Evolutionary conservation across 2,329 filamentous ascomycete species (phyloP).

Genomic region (Colletotrichum siamense): DNA sequence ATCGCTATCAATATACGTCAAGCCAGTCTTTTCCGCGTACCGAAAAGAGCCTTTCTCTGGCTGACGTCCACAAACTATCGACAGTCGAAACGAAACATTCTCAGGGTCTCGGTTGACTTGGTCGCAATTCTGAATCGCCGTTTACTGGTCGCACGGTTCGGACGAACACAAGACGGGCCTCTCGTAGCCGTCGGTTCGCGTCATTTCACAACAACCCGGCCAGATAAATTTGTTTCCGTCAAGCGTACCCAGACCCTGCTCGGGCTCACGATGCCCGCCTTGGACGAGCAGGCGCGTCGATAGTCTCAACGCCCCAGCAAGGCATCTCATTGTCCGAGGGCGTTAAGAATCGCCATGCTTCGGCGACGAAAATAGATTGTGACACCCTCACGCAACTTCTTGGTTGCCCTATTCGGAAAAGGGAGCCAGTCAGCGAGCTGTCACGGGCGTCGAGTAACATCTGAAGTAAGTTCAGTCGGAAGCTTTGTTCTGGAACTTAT

Average conservation of each 20-base stretch:
- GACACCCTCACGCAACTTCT: background rate
- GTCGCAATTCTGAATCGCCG: background rate
- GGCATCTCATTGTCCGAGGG: background rate
- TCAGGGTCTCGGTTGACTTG: background rate
- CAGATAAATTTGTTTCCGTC: background rate
- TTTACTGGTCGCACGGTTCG: background rate
- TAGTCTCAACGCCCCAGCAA: background rate
- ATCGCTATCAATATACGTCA: background rate
- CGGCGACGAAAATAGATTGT: background rate
- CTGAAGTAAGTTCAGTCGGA: background rate
- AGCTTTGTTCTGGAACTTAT: background rate
- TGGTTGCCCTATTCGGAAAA: background rate
- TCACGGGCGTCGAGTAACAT: background rate
- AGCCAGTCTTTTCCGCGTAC: background rate
- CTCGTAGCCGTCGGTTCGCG: background rate
- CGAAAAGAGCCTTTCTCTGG: background rate
- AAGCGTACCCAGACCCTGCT: background rate
- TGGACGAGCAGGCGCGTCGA: background rate
- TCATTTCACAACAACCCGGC: background rate
- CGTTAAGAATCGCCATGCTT: background rate
- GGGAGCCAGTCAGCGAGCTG: background rate
- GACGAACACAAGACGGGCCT: background rate
- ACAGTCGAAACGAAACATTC: background rate
- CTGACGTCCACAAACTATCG: background rate
- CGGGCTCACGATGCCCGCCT: background rate